Evolutionary conservation across 495 filamentous ascomycete genomes (phyloP).

Genomic region (Parathielavia appendiculata): DNA sequence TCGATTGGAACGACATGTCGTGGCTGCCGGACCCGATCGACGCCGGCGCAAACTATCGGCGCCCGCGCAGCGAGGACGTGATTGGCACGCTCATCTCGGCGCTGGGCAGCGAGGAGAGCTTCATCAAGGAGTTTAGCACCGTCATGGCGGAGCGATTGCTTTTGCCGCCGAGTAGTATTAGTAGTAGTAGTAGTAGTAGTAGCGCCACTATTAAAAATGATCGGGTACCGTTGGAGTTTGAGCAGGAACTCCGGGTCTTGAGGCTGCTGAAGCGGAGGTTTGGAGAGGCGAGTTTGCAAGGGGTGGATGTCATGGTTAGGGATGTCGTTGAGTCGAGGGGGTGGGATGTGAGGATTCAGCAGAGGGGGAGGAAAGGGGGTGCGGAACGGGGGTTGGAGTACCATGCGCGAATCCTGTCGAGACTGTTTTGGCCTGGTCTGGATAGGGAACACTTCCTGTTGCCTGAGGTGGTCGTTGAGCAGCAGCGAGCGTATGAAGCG

Average conservation of each 20-base stretch:
- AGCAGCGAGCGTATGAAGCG: constrained; percentile 64
- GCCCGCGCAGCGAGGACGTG: constrained; percentile 85
- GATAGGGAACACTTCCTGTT: constrained; percentile 71
- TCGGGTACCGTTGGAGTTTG: constrained; percentile 46
- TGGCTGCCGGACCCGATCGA: constrained; percentile 93
- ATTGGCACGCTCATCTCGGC: constrained; percentile 83
- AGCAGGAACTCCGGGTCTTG: constrained; percentile 70
- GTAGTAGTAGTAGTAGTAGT: background rate
- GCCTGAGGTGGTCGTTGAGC: constrained; percentile 55
- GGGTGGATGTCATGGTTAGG: constrained; percentile 93
- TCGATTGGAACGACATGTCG: constrained; percentile 83
- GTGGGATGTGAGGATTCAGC: constrained; percentile 60
- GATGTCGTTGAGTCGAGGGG: constrained; percentile 79
- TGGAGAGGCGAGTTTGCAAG: constrained; percentile 77
- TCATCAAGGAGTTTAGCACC: constrained; percentile 87
- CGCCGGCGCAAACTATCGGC: constrained; percentile 84
- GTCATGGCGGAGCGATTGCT: constrained; percentile 80
- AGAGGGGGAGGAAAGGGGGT: constrained; percentile 15
- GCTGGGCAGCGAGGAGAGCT: constrained; percentile 79
- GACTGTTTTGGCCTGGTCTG: constrained; percentile 90
- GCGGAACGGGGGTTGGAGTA: constrained; percentile 31
- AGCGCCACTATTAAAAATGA: constrained; percentile 33
- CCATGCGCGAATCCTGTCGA: constrained; percentile 81
- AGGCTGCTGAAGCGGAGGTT: constrained; percentile 85
- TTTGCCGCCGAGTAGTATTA: background rate